phyloP scores from a whole-genome alignment of 164 flowering plant species.

The Magnolia sinica region DNA sequence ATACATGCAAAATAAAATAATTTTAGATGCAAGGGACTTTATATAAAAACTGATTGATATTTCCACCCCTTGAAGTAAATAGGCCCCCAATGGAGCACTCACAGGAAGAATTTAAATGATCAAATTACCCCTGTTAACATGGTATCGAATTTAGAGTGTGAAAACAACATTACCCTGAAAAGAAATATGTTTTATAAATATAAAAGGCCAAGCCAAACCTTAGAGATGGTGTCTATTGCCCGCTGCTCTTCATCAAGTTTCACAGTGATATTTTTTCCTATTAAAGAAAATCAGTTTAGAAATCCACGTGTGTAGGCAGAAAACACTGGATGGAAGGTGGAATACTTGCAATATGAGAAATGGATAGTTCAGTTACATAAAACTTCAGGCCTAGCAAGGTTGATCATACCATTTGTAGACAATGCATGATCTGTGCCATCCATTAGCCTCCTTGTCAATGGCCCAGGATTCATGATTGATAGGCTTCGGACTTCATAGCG shows the following conservation, averaged over 20 bases:
- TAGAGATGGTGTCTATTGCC: constrained; percentile 13
- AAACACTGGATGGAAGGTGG: background rate
- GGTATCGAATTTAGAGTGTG: background rate
- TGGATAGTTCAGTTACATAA: background rate
- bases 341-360: background rate
- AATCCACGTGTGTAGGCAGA: background rate
- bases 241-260: constrained; percentile 22
- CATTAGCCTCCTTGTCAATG: constrained; percentile 56
- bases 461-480: constrained; percentile 75
- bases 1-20: constrained; percentile 2
- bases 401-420: constrained; percentile 26
- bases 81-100: background rate
- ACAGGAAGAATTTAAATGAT: background rate
- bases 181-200: background rate
- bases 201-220: constrained; percentile 20
- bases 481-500: constrained; percentile 76
- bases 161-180: background rate
- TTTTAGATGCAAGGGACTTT: background rate
- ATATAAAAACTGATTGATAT: background rate
- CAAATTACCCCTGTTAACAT: no score
- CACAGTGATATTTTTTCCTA: constrained; percentile 18
- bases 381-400: background rate
- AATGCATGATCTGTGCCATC: constrained; percentile 34
- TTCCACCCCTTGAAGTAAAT: background rate
- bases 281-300: constrained; percentile 1